Conservation (phyloP, 495 filamentous ascomycete genomes). For the Aspergillus heteromorphus region DNA sequence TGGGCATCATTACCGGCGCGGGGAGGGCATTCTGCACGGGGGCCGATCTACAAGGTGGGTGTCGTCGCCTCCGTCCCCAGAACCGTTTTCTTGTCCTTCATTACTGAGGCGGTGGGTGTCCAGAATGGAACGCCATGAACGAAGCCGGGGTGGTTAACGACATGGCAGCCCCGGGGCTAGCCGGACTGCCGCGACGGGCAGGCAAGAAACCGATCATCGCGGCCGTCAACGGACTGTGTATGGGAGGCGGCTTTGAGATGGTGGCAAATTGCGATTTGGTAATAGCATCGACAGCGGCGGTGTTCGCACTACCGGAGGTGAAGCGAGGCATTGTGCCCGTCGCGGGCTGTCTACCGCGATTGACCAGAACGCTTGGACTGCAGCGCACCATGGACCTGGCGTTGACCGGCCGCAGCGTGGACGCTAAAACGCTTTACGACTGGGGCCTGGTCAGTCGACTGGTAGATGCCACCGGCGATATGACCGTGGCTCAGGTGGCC, state of each 20-base stretch:
- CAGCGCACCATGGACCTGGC: slow-evolving; percentile 70
- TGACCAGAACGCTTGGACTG: slow-evolving; percentile 61
- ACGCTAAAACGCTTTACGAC: neutral
- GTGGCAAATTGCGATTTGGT: slow-evolving; percentile 66
- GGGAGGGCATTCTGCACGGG: slow-evolving; percentile 55
- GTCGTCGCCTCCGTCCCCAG: no score
- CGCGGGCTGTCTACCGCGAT: slow-evolving; percentile 64
- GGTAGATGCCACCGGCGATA: slow-evolving; percentile 11
- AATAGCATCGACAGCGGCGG: slow-evolving; percentile 48
- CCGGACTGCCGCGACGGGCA: slow-evolving; percentile 46
- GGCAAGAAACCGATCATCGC: slow-evolving; percentile 59
- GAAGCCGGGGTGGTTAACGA: slow-evolving; percentile 31
- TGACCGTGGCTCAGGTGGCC: slow-evolving; percentile 1
- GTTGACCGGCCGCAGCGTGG: slow-evolving; percentile 55
- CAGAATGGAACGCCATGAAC: slow-evolving; percentile 40
- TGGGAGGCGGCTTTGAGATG: slow-evolving; percentile 74
- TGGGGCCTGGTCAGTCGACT: slow-evolving; percentile 42
- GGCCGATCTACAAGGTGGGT: slow-evolving; percentile 48
- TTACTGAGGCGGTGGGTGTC: no score
- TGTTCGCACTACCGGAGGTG: slow-evolving; percentile 63
- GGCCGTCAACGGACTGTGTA: slow-evolving; percentile 69
- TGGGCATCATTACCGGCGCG: slow-evolving; percentile 51
- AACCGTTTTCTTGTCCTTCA: no score
- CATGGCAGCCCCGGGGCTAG: slow-evolving; percentile 47
- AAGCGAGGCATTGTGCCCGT: slow-evolving; percentile 65